Conservation (phyloP, 371 early-diverging fungal species). For the Syncephalastrum contaminatum region DNA sequence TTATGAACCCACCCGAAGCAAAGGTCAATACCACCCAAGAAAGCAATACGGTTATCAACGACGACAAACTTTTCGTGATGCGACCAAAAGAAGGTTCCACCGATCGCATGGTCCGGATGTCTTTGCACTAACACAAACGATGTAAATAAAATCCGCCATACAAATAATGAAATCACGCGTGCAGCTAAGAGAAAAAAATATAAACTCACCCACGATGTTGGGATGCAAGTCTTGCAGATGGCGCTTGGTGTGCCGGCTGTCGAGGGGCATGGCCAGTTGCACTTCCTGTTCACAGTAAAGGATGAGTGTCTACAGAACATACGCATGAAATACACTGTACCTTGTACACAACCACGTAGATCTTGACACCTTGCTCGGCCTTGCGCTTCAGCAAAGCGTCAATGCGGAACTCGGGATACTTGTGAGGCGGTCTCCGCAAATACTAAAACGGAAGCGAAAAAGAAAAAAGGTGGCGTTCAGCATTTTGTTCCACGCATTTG, state of each 20-base stretch:
- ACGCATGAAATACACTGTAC: constrained; percentile 11
- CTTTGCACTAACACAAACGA: constrained; percentile 49
- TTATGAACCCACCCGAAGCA: constrained; percentile 61
- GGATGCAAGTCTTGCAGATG: constrained; percentile 70
- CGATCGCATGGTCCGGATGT: constrained; percentile 69
- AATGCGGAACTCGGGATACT: constrained; percentile 74
- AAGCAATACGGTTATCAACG: constrained; percentile 74
- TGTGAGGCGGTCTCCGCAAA: constrained; percentile 71
- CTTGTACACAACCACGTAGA: constrained; percentile 89
- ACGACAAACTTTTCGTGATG: constrained; percentile 83
- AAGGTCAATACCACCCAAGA: constrained; percentile 79
- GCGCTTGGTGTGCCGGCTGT: constrained; percentile 80
- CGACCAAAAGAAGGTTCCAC: constrained; percentile 72
- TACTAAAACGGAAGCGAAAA: constrained; percentile 42
- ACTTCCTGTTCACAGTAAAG: constrained; percentile 59
- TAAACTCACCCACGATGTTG: constrained; percentile 64
- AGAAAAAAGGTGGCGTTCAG: neutral
- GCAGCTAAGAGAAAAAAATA: neutral
- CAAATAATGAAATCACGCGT: constrained; percentile 15
- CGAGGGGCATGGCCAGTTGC: constrained; percentile 71
- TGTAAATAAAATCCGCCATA: neutral
- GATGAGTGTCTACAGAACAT: neutral
- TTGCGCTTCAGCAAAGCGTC: constrained; percentile 81
- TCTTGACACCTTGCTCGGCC: constrained; percentile 87
- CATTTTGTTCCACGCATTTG: neutral